These are phyloP conservation scores for Tephrocybe rancida DNA, from an alignment of 768 basidiomycete species.

Conservation along the genomic window DNA sequence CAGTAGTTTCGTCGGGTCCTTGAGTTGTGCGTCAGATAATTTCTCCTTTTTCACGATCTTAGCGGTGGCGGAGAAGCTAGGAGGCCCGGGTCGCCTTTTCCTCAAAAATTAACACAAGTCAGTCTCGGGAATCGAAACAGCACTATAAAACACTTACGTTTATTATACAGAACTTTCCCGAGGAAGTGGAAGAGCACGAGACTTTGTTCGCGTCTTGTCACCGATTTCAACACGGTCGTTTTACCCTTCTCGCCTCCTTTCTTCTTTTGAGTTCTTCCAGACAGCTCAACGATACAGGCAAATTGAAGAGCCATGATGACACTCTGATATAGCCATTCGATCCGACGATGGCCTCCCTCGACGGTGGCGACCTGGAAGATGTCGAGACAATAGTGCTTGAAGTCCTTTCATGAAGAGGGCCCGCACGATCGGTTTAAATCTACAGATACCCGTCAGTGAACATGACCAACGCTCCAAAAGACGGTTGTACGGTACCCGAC, in stretches of 20 bases:
- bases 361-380: slow-evolving; percentile 37
- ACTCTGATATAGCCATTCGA: slow-evolving; percentile 89
- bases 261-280: slow-evolving; percentile 33
- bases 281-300: slow-evolving; percentile 53
- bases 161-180: slow-evolving; percentile 94
- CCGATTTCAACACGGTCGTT: slow-evolving; percentile 60
- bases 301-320: slow-evolving; percentile 95
- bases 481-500: slow-evolving; percentile 58
- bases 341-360: slow-evolving; percentile 76
- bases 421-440: slow-evolving; percentile 91
- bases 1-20: slow-evolving; percentile 60
- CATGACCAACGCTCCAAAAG: not conserved
- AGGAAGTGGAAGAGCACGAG: slow-evolving; percentile 90
- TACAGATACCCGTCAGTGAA: slow-evolving; percentile 29
- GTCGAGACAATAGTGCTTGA: slow-evolving; percentile 53
- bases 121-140: not conserved
- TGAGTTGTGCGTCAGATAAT: slow-evolving; percentile 54
- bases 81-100: slow-evolving; percentile 78
- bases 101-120: slow-evolving; percentile 35
- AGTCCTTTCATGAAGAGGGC: slow-evolving; percentile 85
- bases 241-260: slow-evolving; percentile 28
- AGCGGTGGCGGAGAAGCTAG: slow-evolving; percentile 51
- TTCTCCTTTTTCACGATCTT: slow-evolving; percentile 68
- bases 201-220: slow-evolving; percentile 84
- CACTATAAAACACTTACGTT: slow-evolving; percentile 55